These are phyloP conservation scores for Suhomyces chickasaworum DNA, from an alignment of 1,139 yeast genomes.

Conservation along the genomic window DNA sequence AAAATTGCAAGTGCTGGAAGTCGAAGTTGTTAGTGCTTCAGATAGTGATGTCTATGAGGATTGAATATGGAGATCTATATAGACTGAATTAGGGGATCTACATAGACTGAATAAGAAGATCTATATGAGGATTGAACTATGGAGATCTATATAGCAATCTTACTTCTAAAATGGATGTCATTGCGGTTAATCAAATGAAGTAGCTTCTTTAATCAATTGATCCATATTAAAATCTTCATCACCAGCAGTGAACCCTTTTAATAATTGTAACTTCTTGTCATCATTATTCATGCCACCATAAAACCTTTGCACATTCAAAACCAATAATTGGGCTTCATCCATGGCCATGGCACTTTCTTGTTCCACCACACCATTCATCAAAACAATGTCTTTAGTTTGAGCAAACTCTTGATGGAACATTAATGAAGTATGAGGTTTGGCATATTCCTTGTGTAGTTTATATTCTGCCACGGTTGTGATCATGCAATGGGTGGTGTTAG, in stretches of 20 bases:
- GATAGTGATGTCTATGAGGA: conserved; percentile 12
- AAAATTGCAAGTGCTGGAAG: conserved; percentile 11
- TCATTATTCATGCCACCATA: conserved; percentile 65
- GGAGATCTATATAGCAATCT: no score
- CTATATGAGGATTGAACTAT: no score
- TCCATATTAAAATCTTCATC: conserved; percentile 65
- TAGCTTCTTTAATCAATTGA: conserved; percentile 66
- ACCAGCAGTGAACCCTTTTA: conserved; percentile 72
- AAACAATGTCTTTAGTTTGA: conserved; percentile 61
- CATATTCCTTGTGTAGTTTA: conserved; percentile 86
- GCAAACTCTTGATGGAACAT: conserved; percentile 82
- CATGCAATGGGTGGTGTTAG: conserved; percentile 83
- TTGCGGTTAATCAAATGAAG: conserved; percentile 54
- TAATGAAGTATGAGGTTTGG: conserved; percentile 92
- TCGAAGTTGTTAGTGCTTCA: conserved; percentile 11
- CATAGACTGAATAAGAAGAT: no score
- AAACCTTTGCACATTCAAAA: conserved; percentile 83
- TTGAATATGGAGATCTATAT: background rate
- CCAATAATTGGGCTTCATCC: conserved; percentile 76
- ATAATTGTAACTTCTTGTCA: conserved; percentile 54
- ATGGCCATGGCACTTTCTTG: conserved; percentile 62
- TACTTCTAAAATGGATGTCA: no score
- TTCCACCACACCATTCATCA: conserved; percentile 89
- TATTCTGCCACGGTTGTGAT: conserved; percentile 91
- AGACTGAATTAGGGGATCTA: background rate